These are phyloP conservation scores for Aspergillus amoenus DNA, from an alignment of 2,329 filamentous ascomycete species.

Conservation along the genomic window DNA sequence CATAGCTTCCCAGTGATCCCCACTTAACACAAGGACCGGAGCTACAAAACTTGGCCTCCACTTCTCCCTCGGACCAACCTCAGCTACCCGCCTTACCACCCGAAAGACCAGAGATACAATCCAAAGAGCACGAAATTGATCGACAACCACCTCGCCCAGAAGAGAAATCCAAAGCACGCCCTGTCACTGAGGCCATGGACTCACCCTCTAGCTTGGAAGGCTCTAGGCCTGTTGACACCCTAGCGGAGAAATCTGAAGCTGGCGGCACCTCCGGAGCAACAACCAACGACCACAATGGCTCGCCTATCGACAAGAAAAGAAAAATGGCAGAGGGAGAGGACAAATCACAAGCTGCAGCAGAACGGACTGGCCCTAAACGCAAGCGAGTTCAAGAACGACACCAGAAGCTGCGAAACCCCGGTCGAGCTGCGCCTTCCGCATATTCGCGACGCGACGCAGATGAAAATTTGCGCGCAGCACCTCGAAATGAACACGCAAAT, in stretches of 20 bases:
- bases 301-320: conserved; percentile 27
- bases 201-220: not conserved
- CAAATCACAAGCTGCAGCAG: conserved; percentile 23
- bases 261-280: not conserved
- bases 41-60: conserved; percentile 1
- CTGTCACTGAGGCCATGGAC: not conserved
- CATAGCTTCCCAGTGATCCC: conserved; percentile 7
- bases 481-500: conserved; percentile 27
- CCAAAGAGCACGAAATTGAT: not conserved
- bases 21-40: conserved; percentile 1
- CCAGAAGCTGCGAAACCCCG: conserved; percentile 37
- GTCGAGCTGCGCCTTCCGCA: conserved; percentile 37
- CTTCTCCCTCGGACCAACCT: not conserved
- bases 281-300: conserved; percentile 12
- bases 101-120: not conserved
- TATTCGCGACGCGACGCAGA: conserved; percentile 41
- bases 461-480: conserved; percentile 14
- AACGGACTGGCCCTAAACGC: conserved; percentile 36
- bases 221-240: not conserved
- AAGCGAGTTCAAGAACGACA: conserved; percentile 41
- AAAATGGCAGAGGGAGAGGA: conserved; percentile 27
- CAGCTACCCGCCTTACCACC: not conserved
- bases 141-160: not conserved
- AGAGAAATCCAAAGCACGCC: not conserved
- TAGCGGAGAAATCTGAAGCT: not conserved